Evolutionary conservation across 192 early-diverging fungal genomes (phyloP), one percentile per base, ranked within the genome.

Genomic region (Coemansia sp.): DNA sequence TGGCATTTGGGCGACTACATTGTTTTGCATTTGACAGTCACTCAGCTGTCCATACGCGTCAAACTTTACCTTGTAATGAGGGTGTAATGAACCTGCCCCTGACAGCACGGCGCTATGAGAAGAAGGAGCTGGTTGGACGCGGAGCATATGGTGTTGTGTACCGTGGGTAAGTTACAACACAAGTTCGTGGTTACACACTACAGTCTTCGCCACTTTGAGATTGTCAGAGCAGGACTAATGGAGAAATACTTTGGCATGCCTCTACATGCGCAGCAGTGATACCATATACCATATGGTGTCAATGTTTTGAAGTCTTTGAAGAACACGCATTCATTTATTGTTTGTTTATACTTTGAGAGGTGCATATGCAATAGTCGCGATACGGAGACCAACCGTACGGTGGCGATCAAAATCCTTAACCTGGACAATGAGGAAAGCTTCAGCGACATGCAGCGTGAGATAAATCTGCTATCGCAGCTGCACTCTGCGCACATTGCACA

Each of bases 361-460:
- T 59, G 11, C 30, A 60, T 8, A 42, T n/a, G 20, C 54, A 27
- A 5, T 75, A 75, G 73, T 32, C 74, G 71, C 31, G 87, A 96
- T 72, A 91, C 87, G 70, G 76, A 74, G 39, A 94, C 89, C 10
- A 82, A 85, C 25, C 84, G 92, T 74, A 82, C 93, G 5, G 91
- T 99, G 10, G 98, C 96, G 10, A 95, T 99, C 68, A 99, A 99
- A 81, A 90, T 99, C 31, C 85, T 99, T 25, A 94, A 98, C 72
- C 86, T 99, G 39, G 98, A 99, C 80, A 95, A 92, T 10, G 92
- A 93, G 53, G 94, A 99, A 53, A 96, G 98, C 68, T 94, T 99
- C 25, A 88, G 83, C 52, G 96, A 97, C 72, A 94, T 98, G 62
- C 92, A 92, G 71, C 90, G 92, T 52, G 98, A 99, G 75, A 96